Base-by-base conservation (phyloP, 768 basidiomycete species). In the Cystofilobasidium capitatum region DNA sequence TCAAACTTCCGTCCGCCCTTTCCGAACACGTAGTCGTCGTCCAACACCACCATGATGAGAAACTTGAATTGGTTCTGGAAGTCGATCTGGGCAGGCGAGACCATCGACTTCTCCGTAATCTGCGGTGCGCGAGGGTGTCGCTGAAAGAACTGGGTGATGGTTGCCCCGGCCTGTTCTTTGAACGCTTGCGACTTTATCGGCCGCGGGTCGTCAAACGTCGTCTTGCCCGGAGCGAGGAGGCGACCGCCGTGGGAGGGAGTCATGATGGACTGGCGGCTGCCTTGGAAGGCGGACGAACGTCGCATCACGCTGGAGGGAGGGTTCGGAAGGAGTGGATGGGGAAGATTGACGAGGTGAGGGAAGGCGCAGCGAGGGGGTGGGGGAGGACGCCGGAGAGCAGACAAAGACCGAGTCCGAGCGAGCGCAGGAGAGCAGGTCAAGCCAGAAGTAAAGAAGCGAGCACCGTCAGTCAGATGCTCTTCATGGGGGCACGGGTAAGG, bases 31-130 rank as follows among this genome's bases (percentile, higher is more conserved):
- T 85, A 85, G 64, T 78, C 79, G 7, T 88, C 85, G 74, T 97
- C 92, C 16, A 92, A 79, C 14, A 73, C 45, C 31, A 81, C 81
- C 20, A 78, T 75, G 36, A 91, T 80, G 17, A 98, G 82, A 69
- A 86, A 86, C 63, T 88, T 84, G 75, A 96, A 91, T 47, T 97
- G 88, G 1, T 82, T 79, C 35, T 89, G 84, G 73, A 89, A 97
- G 70, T 93, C 91, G 71, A 89, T 89, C 22, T 85, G 85, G 4
- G 89, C 88, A 55, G 93, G 90, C 57, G 85, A 88, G 55, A 82
- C 79, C 4, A 96, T 79, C 2, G 84, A 84, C 64, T 85, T 82
- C 75, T 84, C 82, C 3, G 83, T 80, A 33, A 91, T 84, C 17
- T 81, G 81, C 0, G 75, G 72, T 4, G 75, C 69, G 0, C 74